phyloP scores from a whole-genome alignment of 1,284 basidiomycete species.

The Tylopilus sp. region DNA sequence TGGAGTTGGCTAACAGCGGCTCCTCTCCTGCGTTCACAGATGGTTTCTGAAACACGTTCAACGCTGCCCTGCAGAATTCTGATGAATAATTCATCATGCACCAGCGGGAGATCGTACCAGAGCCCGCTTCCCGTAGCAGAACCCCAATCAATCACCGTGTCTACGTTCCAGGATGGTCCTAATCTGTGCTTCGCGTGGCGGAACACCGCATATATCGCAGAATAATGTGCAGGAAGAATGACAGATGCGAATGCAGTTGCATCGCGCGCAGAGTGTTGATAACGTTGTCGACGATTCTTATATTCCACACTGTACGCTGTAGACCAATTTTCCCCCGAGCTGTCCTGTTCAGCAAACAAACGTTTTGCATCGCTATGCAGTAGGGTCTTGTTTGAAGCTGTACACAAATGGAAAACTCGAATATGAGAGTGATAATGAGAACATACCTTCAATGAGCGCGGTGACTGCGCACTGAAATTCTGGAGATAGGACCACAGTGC shows the following conservation, averaged over 20 bases:
- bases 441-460: conserved; percentile 54
- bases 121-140: conserved; percentile 68
- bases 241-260: conserved; percentile 71
- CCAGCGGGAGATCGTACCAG: conserved; percentile 46
- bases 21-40: conserved; percentile 28
- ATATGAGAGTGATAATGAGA: conserved; percentile 1
- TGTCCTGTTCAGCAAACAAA: conserved; percentile 47
- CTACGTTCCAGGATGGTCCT: conserved; percentile 52
- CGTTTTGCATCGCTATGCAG: conserved; percentile 67
- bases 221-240: conserved; percentile 72
- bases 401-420: conserved; percentile 6
- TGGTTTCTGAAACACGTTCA: conserved; percentile 55
- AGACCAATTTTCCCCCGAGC: conserved; percentile 44
- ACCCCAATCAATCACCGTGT: conserved; percentile 70
- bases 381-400: conserved; percentile 60
- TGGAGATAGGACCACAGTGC: conserved; percentile 62
- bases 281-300: conserved; percentile 52
- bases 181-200: conserved; percentile 58
- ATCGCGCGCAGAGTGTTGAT: conserved; percentile 58
- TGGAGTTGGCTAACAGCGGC: conserved; percentile 44
- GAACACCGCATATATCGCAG: conserved; percentile 63
- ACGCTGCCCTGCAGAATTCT: conserved; percentile 49
- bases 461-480: conserved; percentile 62
- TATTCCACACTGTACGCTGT: conserved; percentile 53
- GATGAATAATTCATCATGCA: conserved; percentile 13